A percentile compares a stretch with the other conserved stretches of the same genome.
phyloP scores from a whole-genome alignment of 1,139 yeast species.

The Candida gigantensis region DNA sequence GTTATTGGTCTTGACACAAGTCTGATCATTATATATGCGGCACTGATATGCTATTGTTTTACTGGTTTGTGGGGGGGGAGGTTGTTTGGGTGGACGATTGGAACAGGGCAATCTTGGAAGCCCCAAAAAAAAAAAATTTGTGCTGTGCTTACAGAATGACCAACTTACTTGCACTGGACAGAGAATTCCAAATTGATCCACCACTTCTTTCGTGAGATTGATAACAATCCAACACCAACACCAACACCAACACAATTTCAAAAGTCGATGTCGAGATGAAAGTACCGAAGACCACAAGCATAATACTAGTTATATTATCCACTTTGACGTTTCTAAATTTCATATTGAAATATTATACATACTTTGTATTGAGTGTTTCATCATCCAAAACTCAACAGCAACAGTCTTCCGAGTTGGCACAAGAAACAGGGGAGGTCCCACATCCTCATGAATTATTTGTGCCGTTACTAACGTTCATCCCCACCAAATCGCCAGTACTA shows the following conservation, averaged over 20 bases:
- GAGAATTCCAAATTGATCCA: too few relatives aligned
- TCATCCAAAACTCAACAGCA: constrained; percentile 23
- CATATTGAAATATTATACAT: constrained; percentile 32
- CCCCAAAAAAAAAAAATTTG: too few relatives aligned
- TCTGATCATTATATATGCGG: neutral
- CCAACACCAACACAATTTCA: neutral
- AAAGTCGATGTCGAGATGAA: constrained; percentile 23
- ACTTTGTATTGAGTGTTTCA: constrained; percentile 33
- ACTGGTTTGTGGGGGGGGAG: too few relatives aligned
- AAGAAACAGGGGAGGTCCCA: constrained; percentile 39
- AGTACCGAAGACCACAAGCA: constrained; percentile 39
- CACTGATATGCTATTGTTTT: too few relatives aligned
- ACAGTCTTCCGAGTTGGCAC: constrained; percentile 20
- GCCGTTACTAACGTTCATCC: constrained; percentile 42
- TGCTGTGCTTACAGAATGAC: too few relatives aligned
- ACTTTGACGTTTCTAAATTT: constrained; percentile 31
- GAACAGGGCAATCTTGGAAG: too few relatives aligned
- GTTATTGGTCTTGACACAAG: neutral
- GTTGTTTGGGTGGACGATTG: too few relatives aligned
- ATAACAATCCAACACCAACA: neutral
- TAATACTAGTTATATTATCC: constrained; percentile 33
- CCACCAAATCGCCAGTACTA: constrained; percentile 38
- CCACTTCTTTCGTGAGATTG: too few relatives aligned
- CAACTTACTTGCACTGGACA: too few relatives aligned
- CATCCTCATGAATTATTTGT: constrained; percentile 46